These are phyloP conservation scores for Coprinopsis sp. DNA, from an alignment of 768 basidiomycete genomes.

Conservation along the genomic window DNA sequence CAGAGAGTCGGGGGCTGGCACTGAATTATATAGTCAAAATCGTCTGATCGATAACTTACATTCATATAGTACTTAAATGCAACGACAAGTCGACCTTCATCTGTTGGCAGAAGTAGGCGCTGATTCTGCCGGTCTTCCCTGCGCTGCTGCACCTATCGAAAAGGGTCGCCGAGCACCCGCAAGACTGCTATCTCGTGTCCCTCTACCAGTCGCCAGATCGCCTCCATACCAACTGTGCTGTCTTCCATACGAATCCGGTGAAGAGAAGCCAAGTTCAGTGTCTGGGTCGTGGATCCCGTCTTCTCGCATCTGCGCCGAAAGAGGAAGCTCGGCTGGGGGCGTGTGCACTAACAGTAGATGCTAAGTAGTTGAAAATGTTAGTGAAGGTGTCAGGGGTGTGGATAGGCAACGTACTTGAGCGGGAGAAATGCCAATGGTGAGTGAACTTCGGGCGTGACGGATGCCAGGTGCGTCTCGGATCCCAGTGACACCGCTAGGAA, in stretches of 20 bases:
- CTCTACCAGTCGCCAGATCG: slow-evolving; percentile 19
- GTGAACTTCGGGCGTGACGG: slow-evolving; percentile 47
- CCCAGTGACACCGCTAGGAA: slow-evolving; percentile 37
- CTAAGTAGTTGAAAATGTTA: slow-evolving; percentile 23
- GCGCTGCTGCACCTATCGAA: no score
- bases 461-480: slow-evolving; percentile 39
- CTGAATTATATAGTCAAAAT: no score
- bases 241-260: slow-evolving; percentile 28
- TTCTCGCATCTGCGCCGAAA: slow-evolving; percentile 15
- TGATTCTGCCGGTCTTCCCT: slow-evolving; percentile 20
- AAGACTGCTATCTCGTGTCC: slow-evolving; percentile 22
- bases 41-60: no score
- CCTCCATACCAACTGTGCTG: slow-evolving; percentile 41
- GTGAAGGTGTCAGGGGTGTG: slow-evolving; percentile 1
- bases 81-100: no score
- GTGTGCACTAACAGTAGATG: slow-evolving; percentile 65
- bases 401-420: slow-evolving; percentile 49
- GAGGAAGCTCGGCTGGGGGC: slow-evolving; percentile 49
- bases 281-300: slow-evolving; percentile 19
- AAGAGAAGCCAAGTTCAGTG: slow-evolving; percentile 31
- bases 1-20: no score
- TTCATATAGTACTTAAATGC: no score
- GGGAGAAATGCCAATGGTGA: slow-evolving; percentile 68
- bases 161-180: slow-evolving; percentile 20
- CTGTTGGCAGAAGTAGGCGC: slow-evolving; percentile 14